Conservation (phyloP, 2,329 filamentous ascomycete genomes). For the Camptophora hylomeconis region DNA sequence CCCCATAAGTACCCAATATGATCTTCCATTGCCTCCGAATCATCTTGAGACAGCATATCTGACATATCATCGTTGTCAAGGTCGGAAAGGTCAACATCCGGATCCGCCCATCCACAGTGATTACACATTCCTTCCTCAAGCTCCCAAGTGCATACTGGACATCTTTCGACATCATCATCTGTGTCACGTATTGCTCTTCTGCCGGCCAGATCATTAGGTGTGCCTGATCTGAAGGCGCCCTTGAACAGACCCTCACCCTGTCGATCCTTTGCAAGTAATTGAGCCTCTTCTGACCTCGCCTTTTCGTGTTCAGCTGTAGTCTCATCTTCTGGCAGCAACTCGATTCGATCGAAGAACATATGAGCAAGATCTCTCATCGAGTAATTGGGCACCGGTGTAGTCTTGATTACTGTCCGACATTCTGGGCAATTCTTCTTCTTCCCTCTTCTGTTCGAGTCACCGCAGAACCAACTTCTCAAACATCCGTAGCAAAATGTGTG, state of each 20-base stretch:
- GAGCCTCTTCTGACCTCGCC: slow-evolving; percentile 46
- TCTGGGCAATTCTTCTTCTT: slow-evolving; percentile 53
- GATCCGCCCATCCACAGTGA: slow-evolving; percentile 41
- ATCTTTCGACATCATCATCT: slow-evolving; percentile 47
- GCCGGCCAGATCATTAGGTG: too few relatives aligned
- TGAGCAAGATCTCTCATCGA: slow-evolving; percentile 52
- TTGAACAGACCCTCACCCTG: slow-evolving; percentile 49
- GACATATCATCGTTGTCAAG: slow-evolving; percentile 4
- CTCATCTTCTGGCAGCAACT: slow-evolving; percentile 51
- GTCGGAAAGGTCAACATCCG: slow-evolving; percentile 6
- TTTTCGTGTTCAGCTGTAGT: slow-evolving; percentile 47
- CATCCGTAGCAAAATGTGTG: slow-evolving; percentile 59
- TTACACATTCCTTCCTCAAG: slow-evolving; percentile 47
- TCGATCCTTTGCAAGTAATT: slow-evolving; percentile 47
- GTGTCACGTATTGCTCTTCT: slow-evolving; percentile 38
- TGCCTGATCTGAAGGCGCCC: slow-evolving; percentile 42
- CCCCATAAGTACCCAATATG: background rate
- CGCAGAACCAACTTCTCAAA: slow-evolving; percentile 24
- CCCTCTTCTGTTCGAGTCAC: slow-evolving; percentile 18
- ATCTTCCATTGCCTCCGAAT: slow-evolving; percentile 1
- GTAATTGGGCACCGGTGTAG: slow-evolving; percentile 51
- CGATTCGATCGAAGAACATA: slow-evolving; percentile 46
- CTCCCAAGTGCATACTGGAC: slow-evolving; percentile 50
- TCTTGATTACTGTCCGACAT: slow-evolving; percentile 46
- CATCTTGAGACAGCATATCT: slow-evolving; percentile 3